Percentiles rank a stretch among this genome's conserved stretches.
phyloP scores from a whole-genome alignment of 148 eudicot species.

The Rhododendron williamsianum region DNA sequence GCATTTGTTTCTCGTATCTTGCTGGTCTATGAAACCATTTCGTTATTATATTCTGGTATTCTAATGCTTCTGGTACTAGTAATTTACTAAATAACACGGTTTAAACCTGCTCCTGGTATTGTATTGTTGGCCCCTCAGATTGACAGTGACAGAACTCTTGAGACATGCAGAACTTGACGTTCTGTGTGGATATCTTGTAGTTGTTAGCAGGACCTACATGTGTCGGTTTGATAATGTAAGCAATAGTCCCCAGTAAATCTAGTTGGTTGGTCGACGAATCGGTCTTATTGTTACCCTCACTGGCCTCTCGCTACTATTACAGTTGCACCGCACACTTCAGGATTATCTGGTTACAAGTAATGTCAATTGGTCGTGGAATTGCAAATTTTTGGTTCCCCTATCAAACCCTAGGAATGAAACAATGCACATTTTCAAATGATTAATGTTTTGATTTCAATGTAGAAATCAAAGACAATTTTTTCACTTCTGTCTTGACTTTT shows the following conservation, averaged over 20 bases:
- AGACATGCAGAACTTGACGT: not conserved
- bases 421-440: not conserved
- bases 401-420: not conserved
- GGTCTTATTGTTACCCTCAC: not conserved
- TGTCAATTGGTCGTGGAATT: not conserved
- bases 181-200: not conserved
- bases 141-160: not conserved
- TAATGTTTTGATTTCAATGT: not conserved
- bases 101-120: constrained; percentile 1
- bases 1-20: not conserved
- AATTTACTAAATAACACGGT: not conserved
- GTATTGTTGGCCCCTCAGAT: not conserved
- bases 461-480: not conserved
- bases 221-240: not conserved
- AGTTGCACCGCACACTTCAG: not conserved
- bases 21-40: not conserved
- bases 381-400: not conserved
- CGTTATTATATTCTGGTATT: not conserved
- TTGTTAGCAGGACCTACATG: not conserved
- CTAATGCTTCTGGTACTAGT: not conserved
- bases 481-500: not conserved
- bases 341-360: not conserved
- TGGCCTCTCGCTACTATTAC: not conserved
- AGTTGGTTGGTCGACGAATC: not conserved
- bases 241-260: not conserved